Evolutionary conservation across 345 rosid genomes (phyloP), one percentile per base, ranked within the genome.

Genomic region (Hibiscus syriacus): DNA sequence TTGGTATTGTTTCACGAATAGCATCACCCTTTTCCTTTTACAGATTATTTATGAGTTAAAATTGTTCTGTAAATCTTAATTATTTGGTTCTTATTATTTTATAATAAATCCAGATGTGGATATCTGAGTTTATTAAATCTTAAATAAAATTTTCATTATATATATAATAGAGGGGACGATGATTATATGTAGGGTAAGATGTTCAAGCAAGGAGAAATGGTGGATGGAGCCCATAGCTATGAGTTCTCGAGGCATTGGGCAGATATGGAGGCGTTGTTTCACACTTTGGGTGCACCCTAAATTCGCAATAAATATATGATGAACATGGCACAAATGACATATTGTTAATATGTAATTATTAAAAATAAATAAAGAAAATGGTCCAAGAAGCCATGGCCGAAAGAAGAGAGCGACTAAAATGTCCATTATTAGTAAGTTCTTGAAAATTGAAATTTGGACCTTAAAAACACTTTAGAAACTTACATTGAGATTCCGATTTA

Each of bases 331-430:
- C n/a, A n/a, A n/a, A n/a, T n/a, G n/a, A n/a, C n/a, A n/a, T n/a
- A n/a, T n/a, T n/a, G n/a, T n/a, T n/a, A n/a, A n/a, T n/a, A n/a
- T n/a, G n/a, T n/a, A n/a, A n/a, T n/a, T n/a, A n/a, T n/a, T n/a
- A n/a, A n/a, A n/a, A n/a, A n/a, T n/a, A n/a, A n/a, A n/a, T n/a
- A n/a, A n/a, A n/a, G n/a, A n/a, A n/a, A n/a, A n/a, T n/a, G n/a
- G n/a, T n/a, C n/a, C n/a, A n/a, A 60, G 38, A 60, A 60, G 65
- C 22, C 48, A 60, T 20, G 65, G 64, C 64, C 64, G 29, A 59
- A 59, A 59, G 64, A 11, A 10, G 48, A 60, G 22, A 38, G 48
- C 11, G 29, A 60, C 65, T 19, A 43, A 5, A 19, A 36, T 34
- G 22, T 10, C 17, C 48, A 36, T 20, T 36, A 38, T 12, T 36